Evolutionary conservation across 768 basidiomycete genomes (phyloP), one percentile per base, ranked within the genome.

Genomic region (Chiua virens): DNA sequence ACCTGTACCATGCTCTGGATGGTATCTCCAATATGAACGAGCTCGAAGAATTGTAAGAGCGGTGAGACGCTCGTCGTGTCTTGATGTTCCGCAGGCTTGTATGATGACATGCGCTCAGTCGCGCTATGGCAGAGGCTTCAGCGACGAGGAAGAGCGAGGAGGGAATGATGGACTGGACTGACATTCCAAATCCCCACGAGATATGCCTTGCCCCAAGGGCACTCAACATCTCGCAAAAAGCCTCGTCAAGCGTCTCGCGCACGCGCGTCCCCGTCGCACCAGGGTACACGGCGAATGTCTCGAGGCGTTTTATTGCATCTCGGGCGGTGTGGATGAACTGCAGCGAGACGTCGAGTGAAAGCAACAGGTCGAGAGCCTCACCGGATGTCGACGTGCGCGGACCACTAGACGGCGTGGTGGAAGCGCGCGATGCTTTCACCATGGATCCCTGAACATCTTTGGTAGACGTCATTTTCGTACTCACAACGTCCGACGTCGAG

Each of bases 1-100:
- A 98, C 97, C 59, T 99, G 94, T 7, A 97, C 84, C 85, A 98
- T 98, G 17, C 87, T 92, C 70, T 96, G 92, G 39, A 98, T 98
- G 15, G 92, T 99, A 64, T 99, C 96, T 1, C 94, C 97, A 15
- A 98, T 76, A 71, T 98, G 97, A 1, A 96, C 96, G 21, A 98
- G 76, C 73, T 98, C 96, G 57, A 99, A 98, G 72, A 98, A 98
- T 66, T 98, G 95, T 36, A 98, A 73, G 3, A 99, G 72, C 0
- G 97, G 97, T 1, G 95, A 93, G 3, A 98, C 95, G 56, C 83
- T 86, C 21, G 83, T 83, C 34, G 85, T 85, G 45, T 82, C 87
- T 45, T 86, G 79, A 59, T 91, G 91, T 54, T 95, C 93, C 0
- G 87, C 85, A 0, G 97, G 94, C 64, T 85, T 86, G 65, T 96